phyloP scores from a whole-genome alignment of 2,329 filamentous ascomycete genomes.

The Alternaria alternata region DNA sequence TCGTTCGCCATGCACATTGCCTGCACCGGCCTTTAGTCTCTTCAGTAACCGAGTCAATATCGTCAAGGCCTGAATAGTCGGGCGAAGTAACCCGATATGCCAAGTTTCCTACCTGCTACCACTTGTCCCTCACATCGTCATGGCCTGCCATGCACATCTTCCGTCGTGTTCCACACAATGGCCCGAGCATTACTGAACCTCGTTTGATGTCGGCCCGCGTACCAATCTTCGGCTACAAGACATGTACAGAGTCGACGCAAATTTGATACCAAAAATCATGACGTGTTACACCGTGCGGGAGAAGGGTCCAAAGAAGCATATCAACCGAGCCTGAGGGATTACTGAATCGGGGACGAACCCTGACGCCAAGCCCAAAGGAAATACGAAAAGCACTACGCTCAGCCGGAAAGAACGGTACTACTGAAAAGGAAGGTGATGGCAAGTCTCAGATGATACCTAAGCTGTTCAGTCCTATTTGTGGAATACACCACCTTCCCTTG shows the following conservation, averaged over 20 bases:
- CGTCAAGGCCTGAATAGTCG: background rate
- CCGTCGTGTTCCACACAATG: background rate
- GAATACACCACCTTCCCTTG: background rate
- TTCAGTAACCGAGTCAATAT: background rate
- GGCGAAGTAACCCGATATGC: background rate
- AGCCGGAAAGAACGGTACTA: background rate
- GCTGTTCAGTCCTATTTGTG: background rate
- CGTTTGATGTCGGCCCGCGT: background rate
- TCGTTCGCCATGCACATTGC: background rate
- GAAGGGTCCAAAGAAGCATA: constrained; percentile 11
- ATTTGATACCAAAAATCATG: constrained; percentile 5
- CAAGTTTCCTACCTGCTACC: background rate
- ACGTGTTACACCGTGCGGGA: constrained; percentile 14
- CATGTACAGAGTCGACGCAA: background rate
- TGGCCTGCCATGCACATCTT: background rate
- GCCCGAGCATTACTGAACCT: background rate
- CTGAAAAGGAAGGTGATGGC: background rate
- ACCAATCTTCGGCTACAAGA: background rate
- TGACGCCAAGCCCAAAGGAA: constrained; percentile 5
- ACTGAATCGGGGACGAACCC: constrained; percentile 1
- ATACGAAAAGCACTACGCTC: background rate
- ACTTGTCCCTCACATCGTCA: background rate
- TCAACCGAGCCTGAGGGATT: constrained; percentile 8
- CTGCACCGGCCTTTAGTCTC: background rate
- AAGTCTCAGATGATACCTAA: background rate